Conservation (phyloP, 176 grass and related monocot species). For the Musa schizocarpa region DNA sequence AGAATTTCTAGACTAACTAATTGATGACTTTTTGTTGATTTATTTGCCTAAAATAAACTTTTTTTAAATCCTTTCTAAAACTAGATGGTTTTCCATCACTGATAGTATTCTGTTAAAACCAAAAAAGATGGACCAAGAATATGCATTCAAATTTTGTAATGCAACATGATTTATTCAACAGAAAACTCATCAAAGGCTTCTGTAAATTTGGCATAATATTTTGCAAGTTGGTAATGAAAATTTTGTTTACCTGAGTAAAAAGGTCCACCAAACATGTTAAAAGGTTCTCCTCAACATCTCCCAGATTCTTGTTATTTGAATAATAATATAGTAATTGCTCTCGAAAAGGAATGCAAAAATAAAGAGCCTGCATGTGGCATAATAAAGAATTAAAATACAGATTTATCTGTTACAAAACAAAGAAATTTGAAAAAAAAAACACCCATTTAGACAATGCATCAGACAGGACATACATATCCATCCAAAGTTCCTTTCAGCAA, state of each 20-base stretch:
- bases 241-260: slow-evolving; percentile 69
- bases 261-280: slow-evolving; percentile 94
- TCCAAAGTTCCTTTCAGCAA: background rate
- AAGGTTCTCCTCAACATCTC: slow-evolving; percentile 76
- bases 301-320: slow-evolving; percentile 52
- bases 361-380: slow-evolving; percentile 51
- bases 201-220: too few species aligned
- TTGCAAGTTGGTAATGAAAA: background rate
- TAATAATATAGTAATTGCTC: slow-evolving; percentile 85
- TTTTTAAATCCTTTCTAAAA: too few species aligned
- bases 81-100: too few species aligned
- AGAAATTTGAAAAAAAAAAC: background rate
- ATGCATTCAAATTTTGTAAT: too few species aligned
- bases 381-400: background rate
- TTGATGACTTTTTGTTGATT: too few species aligned
- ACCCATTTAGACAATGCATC: background rate
- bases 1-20: too few species aligned
- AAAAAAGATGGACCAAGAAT: too few species aligned
- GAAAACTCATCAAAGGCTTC: too few species aligned
- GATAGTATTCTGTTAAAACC: too few species aligned
- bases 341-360: slow-evolving; percentile 90
- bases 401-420: background rate
- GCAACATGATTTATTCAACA: too few species aligned
- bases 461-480: background rate
- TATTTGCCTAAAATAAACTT: too few species aligned